A percentile compares a stretch with the other conserved stretches of the same genome.
Evolutionary conservation across 306 rosid species (phyloP).

Genomic region (Trifolium pratense): DNA sequence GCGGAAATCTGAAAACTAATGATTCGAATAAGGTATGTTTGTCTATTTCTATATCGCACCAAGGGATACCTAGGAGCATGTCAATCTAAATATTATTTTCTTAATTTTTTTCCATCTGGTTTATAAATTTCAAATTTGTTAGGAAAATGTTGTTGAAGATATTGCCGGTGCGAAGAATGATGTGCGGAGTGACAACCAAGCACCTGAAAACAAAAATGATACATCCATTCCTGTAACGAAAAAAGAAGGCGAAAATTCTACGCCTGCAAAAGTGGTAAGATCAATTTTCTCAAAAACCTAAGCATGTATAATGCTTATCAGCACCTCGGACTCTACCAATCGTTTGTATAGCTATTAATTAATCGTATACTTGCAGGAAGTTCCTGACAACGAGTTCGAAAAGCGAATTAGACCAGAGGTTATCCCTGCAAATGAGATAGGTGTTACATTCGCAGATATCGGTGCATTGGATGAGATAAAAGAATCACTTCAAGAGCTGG

Average conservation of each 20-base stretch:
- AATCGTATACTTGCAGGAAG: slow-evolving; percentile 57
- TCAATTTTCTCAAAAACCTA: slow-evolving; percentile 33
- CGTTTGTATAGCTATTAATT: slow-evolving; percentile 13
- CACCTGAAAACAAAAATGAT: slow-evolving; percentile 67
- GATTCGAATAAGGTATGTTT: slow-evolving; percentile 68
- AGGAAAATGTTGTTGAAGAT: slow-evolving; percentile 68
- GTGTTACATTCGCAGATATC: slow-evolving; percentile 80
- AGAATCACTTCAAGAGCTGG: slow-evolving; percentile 83
- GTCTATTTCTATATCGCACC: no score
- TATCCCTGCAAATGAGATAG: slow-evolving; percentile 81
- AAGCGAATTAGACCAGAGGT: slow-evolving; percentile 82
- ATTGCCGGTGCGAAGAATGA: slow-evolving; percentile 60
- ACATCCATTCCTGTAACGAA: slow-evolving; percentile 64
- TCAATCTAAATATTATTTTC: no score
- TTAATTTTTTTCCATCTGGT: no score
- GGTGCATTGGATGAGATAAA: slow-evolving; percentile 77
- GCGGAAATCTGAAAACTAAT: slow-evolving; percentile 68
- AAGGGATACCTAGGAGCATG: no score
- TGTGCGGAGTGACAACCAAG: slow-evolving; percentile 52
- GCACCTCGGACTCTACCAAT: neutral
- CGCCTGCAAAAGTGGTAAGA: slow-evolving; percentile 71
- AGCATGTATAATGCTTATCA: neutral
- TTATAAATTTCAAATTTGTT: no score
- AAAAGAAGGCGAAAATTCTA: slow-evolving; percentile 70
- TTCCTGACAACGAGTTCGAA: slow-evolving; percentile 80